A percentile compares a stretch with the other conserved stretches of the same genome.
Conservation (phyloP, 768 basidiomycete genomes). For the Tylopilus vinaceipallidus region DNA sequence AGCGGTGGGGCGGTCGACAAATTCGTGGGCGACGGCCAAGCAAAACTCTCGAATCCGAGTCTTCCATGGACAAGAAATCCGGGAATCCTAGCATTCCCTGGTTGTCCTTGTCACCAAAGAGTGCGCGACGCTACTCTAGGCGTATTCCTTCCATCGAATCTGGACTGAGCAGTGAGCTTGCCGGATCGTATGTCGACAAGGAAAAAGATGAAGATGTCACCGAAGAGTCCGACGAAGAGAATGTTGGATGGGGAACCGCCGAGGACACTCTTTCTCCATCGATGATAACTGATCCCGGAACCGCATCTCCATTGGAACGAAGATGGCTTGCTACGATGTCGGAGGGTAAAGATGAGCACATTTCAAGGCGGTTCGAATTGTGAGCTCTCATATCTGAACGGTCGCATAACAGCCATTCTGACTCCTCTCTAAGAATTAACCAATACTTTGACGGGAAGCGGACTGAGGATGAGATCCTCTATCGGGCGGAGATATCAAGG, state of each 20-base stretch:
- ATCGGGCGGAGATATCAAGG: conserved; percentile 78
- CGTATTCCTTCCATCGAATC: conserved; percentile 49
- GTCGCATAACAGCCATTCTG: neutral
- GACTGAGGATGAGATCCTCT: conserved; percentile 93
- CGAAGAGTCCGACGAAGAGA: conserved; percentile 47
- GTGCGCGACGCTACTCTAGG: conserved; percentile 45
- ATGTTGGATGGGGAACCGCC: conserved; percentile 47
- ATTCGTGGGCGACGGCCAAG: conserved; percentile 23
- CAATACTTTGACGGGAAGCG: conserved; percentile 93
- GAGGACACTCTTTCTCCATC: conserved; percentile 52
- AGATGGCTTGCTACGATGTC: conserved; percentile 92
- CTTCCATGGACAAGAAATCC: conserved; percentile 13
- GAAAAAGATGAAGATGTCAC: conserved; percentile 31
- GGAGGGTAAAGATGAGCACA: conserved; percentile 67
- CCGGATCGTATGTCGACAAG: conserved; percentile 29
- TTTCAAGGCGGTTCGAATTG: conserved; percentile 77
- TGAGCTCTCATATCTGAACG: conserved; percentile 36
- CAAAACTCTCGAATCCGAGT: conserved; percentile 18
- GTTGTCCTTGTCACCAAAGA: conserved; percentile 56
- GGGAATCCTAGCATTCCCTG: conserved; percentile 36
- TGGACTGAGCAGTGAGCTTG: conserved; percentile 38
- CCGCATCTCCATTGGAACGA: conserved; percentile 75
- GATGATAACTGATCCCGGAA: conserved; percentile 80
- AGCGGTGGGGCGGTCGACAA: conserved; percentile 20
- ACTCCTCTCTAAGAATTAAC: conserved; percentile 61